Evolutionary conservation across 1,139 yeast species (phyloP).

Genomic region (Debaryomycetaceae sp.): DNA sequence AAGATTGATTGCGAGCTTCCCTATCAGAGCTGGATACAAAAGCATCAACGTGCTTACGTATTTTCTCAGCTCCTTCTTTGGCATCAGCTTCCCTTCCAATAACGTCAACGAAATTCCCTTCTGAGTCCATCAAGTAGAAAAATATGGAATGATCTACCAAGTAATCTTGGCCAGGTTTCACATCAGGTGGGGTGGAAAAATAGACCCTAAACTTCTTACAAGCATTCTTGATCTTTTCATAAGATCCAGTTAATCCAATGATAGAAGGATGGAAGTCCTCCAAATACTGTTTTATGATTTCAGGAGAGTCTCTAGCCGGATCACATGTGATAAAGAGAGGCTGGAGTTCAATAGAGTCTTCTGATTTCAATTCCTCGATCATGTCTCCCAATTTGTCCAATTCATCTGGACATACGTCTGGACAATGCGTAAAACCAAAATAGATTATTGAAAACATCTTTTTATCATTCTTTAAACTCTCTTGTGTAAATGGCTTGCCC

Average conservation of each 20-base stretch:
- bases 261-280: slow-evolving; percentile 85
- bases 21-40: slow-evolving; percentile 69
- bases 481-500: slow-evolving; percentile 69
- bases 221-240: slow-evolving; percentile 74
- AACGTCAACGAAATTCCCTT: slow-evolving; percentile 91
- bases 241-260: slow-evolving; percentile 87
- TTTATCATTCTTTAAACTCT: slow-evolving; percentile 60
- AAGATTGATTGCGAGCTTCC: slow-evolving; percentile 53
- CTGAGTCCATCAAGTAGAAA: slow-evolving; percentile 95
- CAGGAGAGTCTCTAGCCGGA: slow-evolving; percentile 90
- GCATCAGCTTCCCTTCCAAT: slow-evolving; percentile 88
- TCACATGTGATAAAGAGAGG: slow-evolving; percentile 94
- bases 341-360: slow-evolving; percentile 60
- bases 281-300: slow-evolving; percentile 71
- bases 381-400: slow-evolving; percentile 84
- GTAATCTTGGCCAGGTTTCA: slow-evolving; percentile 93
- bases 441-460: slow-evolving; percentile 72
- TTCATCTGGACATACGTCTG: slow-evolving; percentile 98
- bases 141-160: slow-evolving; percentile 95
- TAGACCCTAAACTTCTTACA: slow-evolving; percentile 91
- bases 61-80: slow-evolving; percentile 72
- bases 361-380: slow-evolving; percentile 57
- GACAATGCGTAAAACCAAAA: slow-evolving; percentile 96
- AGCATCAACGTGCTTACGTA: slow-evolving; percentile 71
- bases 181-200: slow-evolving; percentile 91